These are phyloP conservation scores for Stephania yunnanensis DNA, from an alignment of 164 flowering plant species.

Conservation along the genomic window DNA sequence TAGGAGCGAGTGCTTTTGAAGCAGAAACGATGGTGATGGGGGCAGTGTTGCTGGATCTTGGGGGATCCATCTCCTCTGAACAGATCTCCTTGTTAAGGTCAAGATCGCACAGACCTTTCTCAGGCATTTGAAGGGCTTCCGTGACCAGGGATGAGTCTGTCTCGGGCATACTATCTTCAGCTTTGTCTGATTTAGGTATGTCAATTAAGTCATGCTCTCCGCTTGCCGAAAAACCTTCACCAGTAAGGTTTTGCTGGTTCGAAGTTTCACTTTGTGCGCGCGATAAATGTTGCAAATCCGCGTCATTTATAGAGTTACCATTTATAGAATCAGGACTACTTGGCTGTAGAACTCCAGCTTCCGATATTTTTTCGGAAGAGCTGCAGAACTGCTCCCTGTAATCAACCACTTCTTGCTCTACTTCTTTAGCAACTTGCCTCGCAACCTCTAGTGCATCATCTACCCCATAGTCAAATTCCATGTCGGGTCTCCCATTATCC, in stretches of 20 bases:
- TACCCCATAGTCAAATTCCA: conserved; percentile 61
- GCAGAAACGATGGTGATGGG: conserved; percentile 58
- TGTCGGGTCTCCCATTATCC: conserved; percentile 31
- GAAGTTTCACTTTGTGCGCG: conserved; percentile 26
- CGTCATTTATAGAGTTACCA: conserved; percentile 36
- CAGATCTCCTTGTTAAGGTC: conserved; percentile 54
- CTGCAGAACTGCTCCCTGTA: conserved; percentile 47
- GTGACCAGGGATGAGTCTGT: conserved; percentile 41
- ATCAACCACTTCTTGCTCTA: conserved; percentile 58
- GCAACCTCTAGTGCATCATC: conserved; percentile 86
- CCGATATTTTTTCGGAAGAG: conserved; percentile 48
- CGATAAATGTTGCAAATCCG: conserved; percentile 24
- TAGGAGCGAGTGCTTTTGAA: conserved; percentile 51
- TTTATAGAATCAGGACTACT: conserved; percentile 52
- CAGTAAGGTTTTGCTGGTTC: conserved; percentile 19
- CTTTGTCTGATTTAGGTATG: conserved; percentile 23
- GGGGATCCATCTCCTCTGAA: conserved; percentile 50
- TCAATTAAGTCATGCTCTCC: conserved; percentile 20
- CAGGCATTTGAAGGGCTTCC: conserved; percentile 42
- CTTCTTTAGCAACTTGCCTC: conserved; percentile 72
- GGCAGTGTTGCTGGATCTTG: conserved; percentile 25
- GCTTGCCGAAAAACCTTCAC: conserved; percentile 25
- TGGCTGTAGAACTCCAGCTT: conserved; percentile 32
- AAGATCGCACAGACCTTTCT: conserved; percentile 38
- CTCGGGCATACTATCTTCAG: conserved; percentile 25